Base-by-base conservation (phyloP, 306 rosid genomes). In the Malus sylvestris region DNA sequence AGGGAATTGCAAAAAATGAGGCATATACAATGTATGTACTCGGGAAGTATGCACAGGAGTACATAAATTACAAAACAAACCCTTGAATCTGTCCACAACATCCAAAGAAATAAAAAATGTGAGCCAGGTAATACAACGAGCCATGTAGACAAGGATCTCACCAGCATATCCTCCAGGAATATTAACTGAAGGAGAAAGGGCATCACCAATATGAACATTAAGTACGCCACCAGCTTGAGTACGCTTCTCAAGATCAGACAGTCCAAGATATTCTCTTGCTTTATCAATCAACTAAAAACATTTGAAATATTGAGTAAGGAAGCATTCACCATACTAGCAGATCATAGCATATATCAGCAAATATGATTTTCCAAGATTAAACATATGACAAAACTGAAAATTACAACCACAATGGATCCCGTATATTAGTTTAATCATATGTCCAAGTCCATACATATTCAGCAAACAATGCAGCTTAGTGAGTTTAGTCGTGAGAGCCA, bases 241-340 rank as follows among this genome's bases (percentile, higher is more conserved):
- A 73, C 14, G 76, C 83, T 90, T 90, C 90, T 95, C 98, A 79
- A 92, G 90, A 79, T 82, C 90, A 68, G 88, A 89, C 29, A 95
- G 87, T 64, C 97, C 97, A 82, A 95, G 72, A 73, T 83, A 85
- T 18, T 86, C 88, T 82, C 98, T 92, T 2, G 96, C 96, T 88
- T 91, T 85, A 79, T 90, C 90, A 70, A 95, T 92, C 86, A 95
- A 88, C 98, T 95, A 74, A 29, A 80, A 80, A 75, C 63, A 64
- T 75, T 80, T n/a, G 65, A 25, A 55, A 61, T 71, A 78, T 46
- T 62, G 72, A 33, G 73, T 77, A 60, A 76, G 74, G 72, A 79
- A 71, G 62, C 35, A 74, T 63, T 32, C 52, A 58, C 75, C 76
- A 51, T 33, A 74, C 45, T 67, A 61, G 49, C 29, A 76, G 57